phyloP scores from a whole-genome alignment of 169 alveolate genomes.

The Cryptosporidium meleagridis region DNA sequence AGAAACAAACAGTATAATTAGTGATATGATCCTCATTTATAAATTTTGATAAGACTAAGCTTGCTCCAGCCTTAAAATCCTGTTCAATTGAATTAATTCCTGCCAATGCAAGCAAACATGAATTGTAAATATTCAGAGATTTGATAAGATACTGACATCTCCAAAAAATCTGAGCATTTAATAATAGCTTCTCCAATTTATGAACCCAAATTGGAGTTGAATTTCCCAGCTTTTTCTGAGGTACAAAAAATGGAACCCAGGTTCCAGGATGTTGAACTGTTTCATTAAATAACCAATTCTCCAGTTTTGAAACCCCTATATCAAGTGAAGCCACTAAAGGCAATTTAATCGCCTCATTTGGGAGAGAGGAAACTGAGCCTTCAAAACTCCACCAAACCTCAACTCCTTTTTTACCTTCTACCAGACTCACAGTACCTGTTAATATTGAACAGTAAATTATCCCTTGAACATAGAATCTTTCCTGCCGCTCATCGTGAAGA shows the following conservation, averaged over 20 bases:
- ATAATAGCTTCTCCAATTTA: slow-evolving; percentile 9
- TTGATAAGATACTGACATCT: slow-evolving; percentile 28
- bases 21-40: slow-evolving; percentile 43
- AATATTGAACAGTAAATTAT: slow-evolving; percentile 42
- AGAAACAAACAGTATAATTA: slow-evolving; percentile 47
- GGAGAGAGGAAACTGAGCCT: neutral
- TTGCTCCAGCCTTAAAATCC: neutral
- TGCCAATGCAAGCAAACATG: slow-evolving; percentile 39
- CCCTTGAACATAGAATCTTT: slow-evolving; percentile 17
- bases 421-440: slow-evolving; percentile 14
- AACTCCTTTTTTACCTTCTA: neutral
- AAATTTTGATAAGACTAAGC: neutral
- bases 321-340: slow-evolving; percentile 49
- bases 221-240: neutral
- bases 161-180: slow-evolving; percentile 49
- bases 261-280: slow-evolving; percentile 18
- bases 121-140: slow-evolving; percentile 33
- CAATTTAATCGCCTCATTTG: slow-evolving; percentile 15
- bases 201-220: slow-evolving; percentile 26
- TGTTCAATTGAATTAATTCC: neutral
- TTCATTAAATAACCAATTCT: slow-evolving; percentile 41
- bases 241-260: slow-evolving; percentile 59
- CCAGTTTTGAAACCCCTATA: slow-evolving; percentile 39
- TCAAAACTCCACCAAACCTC: slow-evolving; percentile 73
- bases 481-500: slow-evolving; percentile 3